Conservation (phyloP, 176 grass and related monocot genomes). For the Carex cristatella region DNA sequence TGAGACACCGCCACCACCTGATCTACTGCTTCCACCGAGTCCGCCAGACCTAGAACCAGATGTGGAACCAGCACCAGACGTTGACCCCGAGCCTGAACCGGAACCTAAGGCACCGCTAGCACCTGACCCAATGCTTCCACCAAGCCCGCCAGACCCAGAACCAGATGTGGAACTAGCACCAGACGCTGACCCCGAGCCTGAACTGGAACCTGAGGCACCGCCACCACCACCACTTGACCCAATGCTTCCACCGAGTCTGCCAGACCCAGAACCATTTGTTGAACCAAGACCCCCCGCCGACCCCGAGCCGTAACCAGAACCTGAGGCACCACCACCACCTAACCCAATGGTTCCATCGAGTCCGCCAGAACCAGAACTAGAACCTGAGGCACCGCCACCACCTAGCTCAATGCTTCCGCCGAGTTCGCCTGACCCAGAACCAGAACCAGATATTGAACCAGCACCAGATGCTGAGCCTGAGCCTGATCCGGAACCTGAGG, state of each 20-base stretch:
- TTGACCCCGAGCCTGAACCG: too few species aligned
- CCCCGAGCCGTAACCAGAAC: background rate
- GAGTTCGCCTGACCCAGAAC: background rate
- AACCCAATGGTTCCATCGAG: too few species aligned
- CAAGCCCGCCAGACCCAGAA: background rate
- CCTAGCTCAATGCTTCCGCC: too few species aligned
- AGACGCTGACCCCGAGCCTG: background rate
- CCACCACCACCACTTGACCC: too few species aligned
- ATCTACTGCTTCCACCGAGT: constrained; percentile 11
- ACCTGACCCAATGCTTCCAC: too few species aligned
- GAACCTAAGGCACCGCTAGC: too few species aligned
- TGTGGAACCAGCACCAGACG: too few species aligned
- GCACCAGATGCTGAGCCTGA: too few species aligned
- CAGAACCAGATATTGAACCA: background rate
- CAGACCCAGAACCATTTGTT: background rate
- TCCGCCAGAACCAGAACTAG: background rate
- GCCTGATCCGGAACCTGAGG: too few species aligned
- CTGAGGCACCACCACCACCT: background rate
- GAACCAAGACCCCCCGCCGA: background rate
- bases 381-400: background rate
- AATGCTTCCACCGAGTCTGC: too few species aligned
- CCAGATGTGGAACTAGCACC: constrained; percentile 16
- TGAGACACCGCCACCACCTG: background rate
- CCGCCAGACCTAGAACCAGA: background rate
- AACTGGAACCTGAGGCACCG: background rate